phyloP scores from a whole-genome alignment of 2,329 filamentous ascomycete species.

The Paraconiothyrium sp. region DNA sequence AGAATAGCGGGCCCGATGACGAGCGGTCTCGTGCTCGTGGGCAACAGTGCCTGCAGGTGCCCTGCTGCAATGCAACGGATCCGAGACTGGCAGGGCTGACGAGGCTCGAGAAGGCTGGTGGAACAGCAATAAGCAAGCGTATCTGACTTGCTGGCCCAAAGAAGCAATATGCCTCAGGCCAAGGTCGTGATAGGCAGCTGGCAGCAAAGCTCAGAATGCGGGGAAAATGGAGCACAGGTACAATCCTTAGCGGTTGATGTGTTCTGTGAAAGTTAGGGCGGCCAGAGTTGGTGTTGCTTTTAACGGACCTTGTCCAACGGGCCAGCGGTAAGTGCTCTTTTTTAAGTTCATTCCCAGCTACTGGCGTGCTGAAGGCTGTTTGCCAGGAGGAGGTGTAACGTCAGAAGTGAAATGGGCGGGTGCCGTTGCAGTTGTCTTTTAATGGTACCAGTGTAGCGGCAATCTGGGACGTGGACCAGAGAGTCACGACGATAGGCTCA shows the following conservation, averaged over 20 bases:
- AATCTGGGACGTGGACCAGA: slow-evolving; percentile 24
- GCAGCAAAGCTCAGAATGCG: slow-evolving; percentile 25
- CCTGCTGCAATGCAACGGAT: slow-evolving; percentile 31
- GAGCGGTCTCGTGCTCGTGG: slow-evolving; percentile 40
- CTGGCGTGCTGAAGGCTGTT: slow-evolving; percentile 7
- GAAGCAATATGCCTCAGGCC: slow-evolving; percentile 37
- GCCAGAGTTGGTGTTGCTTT: background rate
- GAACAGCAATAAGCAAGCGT: slow-evolving; percentile 42
- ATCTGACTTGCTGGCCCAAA: slow-evolving; percentile 30
- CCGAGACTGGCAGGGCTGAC: slow-evolving; percentile 39
- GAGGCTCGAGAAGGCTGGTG: slow-evolving; percentile 29
- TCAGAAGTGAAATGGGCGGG: slow-evolving; percentile 18
- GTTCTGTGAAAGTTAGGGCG: slow-evolving; percentile 35
- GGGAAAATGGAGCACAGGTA: slow-evolving; percentile 26
- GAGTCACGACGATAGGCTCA: slow-evolving; percentile 31
- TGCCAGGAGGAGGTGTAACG: slow-evolving; percentile 20
- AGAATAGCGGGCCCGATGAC: slow-evolving; percentile 41
- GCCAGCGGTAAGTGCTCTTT: slow-evolving; percentile 54
- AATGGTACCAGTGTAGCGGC: slow-evolving; percentile 17
- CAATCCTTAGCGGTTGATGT: slow-evolving; percentile 52
- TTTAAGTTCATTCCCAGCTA: slow-evolving; percentile 54
- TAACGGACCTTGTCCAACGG: slow-evolving; percentile 50
- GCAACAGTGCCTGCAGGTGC: slow-evolving; percentile 38
- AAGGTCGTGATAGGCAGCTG: slow-evolving; percentile 30
- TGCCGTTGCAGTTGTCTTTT: slow-evolving; percentile 25